Conservation (phyloP, 768 basidiomycete genomes). For the Atractiella rhizophila region DNA sequence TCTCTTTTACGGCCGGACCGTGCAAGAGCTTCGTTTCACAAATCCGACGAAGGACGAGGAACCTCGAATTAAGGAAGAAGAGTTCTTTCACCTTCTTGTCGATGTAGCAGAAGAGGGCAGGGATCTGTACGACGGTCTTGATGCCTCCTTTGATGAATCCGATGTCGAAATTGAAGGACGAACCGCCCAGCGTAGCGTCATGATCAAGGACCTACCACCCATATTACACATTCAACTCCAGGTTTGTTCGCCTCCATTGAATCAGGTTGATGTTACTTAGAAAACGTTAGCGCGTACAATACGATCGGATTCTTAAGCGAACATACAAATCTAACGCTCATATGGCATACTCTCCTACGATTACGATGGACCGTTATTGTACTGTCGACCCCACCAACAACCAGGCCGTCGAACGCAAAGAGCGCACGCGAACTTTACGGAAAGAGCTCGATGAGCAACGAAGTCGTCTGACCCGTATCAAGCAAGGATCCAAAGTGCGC, state of each 20-base stretch:
- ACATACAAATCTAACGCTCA: conserved; percentile 92
- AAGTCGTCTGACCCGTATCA: conserved; percentile 26
- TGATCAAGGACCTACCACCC: conserved; percentile 61
- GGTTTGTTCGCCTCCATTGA: conserved; percentile 26
- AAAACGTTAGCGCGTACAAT: conserved; percentile 54
- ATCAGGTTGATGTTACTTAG: not conserved
- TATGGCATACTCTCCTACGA: conserved; percentile 61
- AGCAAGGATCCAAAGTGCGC: conserved; percentile 4
- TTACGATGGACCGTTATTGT: conserved; percentile 78
- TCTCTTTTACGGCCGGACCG: conserved; percentile 69
- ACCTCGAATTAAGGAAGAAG: conserved; percentile 62
- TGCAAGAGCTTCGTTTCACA: conserved; percentile 28
- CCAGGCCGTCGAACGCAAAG: conserved; percentile 44
- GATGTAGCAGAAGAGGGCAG: conserved; percentile 71
- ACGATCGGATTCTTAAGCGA: conserved; percentile 68
- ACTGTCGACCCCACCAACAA: conserved; percentile 25
- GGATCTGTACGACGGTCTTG: conserved; percentile 81
- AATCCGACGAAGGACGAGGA: conserved; percentile 12
- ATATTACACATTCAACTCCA: conserved; percentile 86
- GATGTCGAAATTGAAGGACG: conserved; percentile 55
- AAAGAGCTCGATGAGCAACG: conserved; percentile 36
- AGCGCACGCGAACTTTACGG: conserved; percentile 43
- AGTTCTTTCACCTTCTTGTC: conserved; percentile 80
- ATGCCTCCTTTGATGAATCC: conserved; percentile 66
- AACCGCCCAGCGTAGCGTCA: conserved; percentile 65